Base-by-base conservation (phyloP, 1,284 basidiomycete genomes). In the Mycosarcoma maydis region DNA sequence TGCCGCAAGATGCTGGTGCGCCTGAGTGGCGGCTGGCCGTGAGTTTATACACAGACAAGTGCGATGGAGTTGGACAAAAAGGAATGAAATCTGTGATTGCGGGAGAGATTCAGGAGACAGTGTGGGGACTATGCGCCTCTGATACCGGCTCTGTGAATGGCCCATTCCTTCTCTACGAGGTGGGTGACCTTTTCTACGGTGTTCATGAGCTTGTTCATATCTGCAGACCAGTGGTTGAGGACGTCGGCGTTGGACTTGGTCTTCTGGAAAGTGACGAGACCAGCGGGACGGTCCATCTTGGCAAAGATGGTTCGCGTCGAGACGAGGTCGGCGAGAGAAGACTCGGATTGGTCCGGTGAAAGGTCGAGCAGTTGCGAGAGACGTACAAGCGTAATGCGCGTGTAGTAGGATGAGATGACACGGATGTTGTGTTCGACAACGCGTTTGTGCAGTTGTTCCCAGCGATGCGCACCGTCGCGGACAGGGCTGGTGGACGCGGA, bases 401-500 rank as follows among this genome's bases (percentile, higher is more conserved):
- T 94, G 84, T 98, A 98, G 85, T 99, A 99, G 75, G 90, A 85
- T 2, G 93, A 88, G 41, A 98, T 88, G 34, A 96, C 92, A 46
- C 96, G 94, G 76, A 98, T 90, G 82, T 99, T 99, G 84, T 98
- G 96, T 84, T 98, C 96, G 59, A 98, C 92, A 27, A 98, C 92
- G 16, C 96, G 89, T 49, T 90, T 92, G 82, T 98, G 96, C 32
- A 99, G 86, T 76, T 95, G 92, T 79, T 96, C 91, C 94, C 94
- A 98, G 61, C 92, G 87, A 72, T 91, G 89, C 53, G 91, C 88
- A 4, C 86, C 86, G 13, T 79, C 76, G 49, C 78, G 74, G 14
- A 8, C 13, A 9, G 30, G n/a, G 6, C 9, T 20, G 36, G 36
- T 20, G 30, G 37, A n/a, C 22, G 36, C 40, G 13, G 4, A 23